phyloP scores from a whole-genome alignment of 2,329 filamentous ascomycete species.

The Metarhizium rileyi region DNA sequence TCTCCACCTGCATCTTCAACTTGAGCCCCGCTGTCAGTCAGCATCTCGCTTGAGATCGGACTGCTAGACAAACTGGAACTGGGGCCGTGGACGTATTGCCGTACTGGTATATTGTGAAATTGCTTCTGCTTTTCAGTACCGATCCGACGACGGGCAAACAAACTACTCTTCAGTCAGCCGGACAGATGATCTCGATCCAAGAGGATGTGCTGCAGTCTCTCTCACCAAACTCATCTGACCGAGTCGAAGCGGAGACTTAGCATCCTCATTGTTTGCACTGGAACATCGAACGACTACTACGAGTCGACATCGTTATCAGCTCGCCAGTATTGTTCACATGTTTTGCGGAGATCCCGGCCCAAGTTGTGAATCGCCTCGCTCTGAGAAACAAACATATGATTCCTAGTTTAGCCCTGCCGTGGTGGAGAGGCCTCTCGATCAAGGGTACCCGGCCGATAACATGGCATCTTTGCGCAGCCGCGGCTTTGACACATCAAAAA shows the following conservation, averaged over 20 bases:
- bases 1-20: not conserved
- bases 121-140: too few species aligned
- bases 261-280: not conserved
- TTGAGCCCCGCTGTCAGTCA: too few species aligned
- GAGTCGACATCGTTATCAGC: not conserved
- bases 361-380: slow-evolving; percentile 1
- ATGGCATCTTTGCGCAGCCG: not conserved
- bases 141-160: too few species aligned
- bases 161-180: not conserved
- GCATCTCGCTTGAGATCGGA: not conserved
- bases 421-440: slow-evolving; percentile 1
- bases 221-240: too few species aligned
- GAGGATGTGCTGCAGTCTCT: too few species aligned
- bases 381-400: not conserved
- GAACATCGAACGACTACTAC: not conserved
- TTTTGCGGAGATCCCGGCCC: not conserved
- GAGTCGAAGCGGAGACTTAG: not conserved
- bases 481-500: not conserved
- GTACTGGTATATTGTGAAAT: too few species aligned
- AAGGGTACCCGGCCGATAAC: not conserved
- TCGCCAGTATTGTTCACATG: not conserved
- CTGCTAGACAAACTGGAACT: not conserved
- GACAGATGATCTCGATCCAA: too few species aligned
- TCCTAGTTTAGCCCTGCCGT: not conserved
- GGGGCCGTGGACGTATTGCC: too few species aligned